A percentile compares a stretch with the other conserved stretches of the same genome.
These are phyloP conservation scores for Saturnispora bothae DNA, from an alignment of 805 yeast species.

Conservation along the genomic window DNA sequence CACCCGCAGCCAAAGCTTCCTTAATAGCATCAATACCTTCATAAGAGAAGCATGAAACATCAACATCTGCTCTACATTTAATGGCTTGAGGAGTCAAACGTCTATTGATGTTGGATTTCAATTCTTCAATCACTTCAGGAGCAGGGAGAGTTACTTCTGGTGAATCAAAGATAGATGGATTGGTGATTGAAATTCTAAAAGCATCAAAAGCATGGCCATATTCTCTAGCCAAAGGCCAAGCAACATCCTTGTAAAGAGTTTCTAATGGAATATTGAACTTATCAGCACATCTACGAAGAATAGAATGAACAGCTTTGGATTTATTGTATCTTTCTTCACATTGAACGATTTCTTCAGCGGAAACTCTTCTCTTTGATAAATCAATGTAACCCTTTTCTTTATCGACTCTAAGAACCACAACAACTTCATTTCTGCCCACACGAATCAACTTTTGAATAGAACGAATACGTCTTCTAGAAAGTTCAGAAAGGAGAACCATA, in stretches of 20 bases:
- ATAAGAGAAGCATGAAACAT: slow-evolving; percentile 92
- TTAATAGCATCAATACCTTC: slow-evolving; percentile 98
- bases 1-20: slow-evolving; percentile 79
- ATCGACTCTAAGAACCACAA: slow-evolving; percentile 94
- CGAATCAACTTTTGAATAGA: slow-evolving; percentile 95
- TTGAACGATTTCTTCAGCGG: slow-evolving; percentile 93
- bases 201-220: slow-evolving; percentile 98
- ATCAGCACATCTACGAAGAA: slow-evolving; percentile 96
- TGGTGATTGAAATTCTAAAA: slow-evolving; percentile 90
- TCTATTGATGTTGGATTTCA: slow-evolving; percentile 77
- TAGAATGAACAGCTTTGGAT: slow-evolving; percentile 96
- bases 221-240: slow-evolving; percentile 95
- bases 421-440: slow-evolving; percentile 97
- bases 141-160: slow-evolving; percentile 50
- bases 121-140: slow-evolving; percentile 67
- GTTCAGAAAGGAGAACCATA: slow-evolving; percentile 90
- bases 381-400: slow-evolving; percentile 98
- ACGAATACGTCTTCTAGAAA: slow-evolving; percentile 97
- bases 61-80: slow-evolving; percentile 96
- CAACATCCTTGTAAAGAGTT: slow-evolving; percentile 73
- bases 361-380: slow-evolving; percentile 92
- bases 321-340: slow-evolving; percentile 97
- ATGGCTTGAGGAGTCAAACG: slow-evolving; percentile 97
- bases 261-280: slow-evolving; percentile 85
- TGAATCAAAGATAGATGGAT: slow-evolving; percentile 76